phyloP scores from a whole-genome alignment of 495 filamentous ascomycete genomes.

The Amorphotheca resinae region DNA sequence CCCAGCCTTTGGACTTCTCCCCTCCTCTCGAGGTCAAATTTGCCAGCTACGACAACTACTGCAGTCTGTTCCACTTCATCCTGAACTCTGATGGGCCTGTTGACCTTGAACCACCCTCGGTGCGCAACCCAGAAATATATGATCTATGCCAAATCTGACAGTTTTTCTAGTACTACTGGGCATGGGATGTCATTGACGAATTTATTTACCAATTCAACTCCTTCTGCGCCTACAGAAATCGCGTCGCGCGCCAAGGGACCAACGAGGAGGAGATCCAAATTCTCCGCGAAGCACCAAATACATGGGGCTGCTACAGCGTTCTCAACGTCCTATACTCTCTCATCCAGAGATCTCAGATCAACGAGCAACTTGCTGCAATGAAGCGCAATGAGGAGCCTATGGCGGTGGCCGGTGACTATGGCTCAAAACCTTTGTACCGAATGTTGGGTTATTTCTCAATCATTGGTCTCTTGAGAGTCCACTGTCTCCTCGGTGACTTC shows the following conservation, averaged over 20 bases:
- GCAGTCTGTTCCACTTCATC: constrained; percentile 97
- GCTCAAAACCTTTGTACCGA: constrained; percentile 80
- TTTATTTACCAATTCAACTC: constrained; percentile 99
- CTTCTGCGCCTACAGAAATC: constrained; percentile 90
- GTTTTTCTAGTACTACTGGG: constrained; percentile 79
- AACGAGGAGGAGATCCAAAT: constrained; percentile 83
- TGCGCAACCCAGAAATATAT: constrained; percentile 24
- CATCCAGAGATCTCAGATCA: constrained; percentile 95
- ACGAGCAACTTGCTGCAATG: constrained; percentile 87
- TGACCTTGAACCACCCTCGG: constrained; percentile 89
- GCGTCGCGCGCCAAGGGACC: constrained; percentile 71
- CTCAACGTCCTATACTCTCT: constrained; percentile 98
- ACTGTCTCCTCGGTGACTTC: constrained; percentile 95
- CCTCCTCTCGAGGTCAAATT: constrained; percentile 92
- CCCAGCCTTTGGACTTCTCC: constrained; percentile 88
- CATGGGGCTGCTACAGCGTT: constrained; percentile 98
- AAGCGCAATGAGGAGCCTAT: constrained; percentile 83
- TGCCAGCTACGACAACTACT: constrained; percentile 97
- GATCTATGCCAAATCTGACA: constrained; percentile 2
- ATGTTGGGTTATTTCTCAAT: constrained; percentile 99
- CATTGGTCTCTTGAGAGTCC: constrained; percentile 89
- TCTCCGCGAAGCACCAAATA: constrained; percentile 91
- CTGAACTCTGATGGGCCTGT: constrained; percentile 97
- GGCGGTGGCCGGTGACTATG: constrained; percentile 85
- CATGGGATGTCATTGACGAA: constrained; percentile 99